These are phyloP conservation scores for Colletotrichum noveboracense DNA, from an alignment of 2,329 filamentous ascomycete genomes.

Conservation along the genomic window DNA sequence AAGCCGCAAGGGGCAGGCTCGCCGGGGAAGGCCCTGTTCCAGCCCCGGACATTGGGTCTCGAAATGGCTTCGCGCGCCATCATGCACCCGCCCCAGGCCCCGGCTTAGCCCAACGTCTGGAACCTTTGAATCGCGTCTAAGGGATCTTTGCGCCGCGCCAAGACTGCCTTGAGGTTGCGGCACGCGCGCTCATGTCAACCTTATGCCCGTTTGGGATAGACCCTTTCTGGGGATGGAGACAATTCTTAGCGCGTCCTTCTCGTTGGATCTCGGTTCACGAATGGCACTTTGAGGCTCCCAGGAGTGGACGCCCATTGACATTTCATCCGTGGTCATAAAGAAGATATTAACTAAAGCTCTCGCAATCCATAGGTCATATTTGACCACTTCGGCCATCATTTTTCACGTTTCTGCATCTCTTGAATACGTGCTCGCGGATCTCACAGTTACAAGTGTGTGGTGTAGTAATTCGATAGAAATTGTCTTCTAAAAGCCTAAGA, in stretches of 20 bases:
- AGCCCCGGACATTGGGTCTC: constrained; percentile 8
- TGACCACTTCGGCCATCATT: neutral
- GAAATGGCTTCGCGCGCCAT: neutral
- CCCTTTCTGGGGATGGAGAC: neutral
- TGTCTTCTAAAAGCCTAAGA: neutral
- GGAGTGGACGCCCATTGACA: neutral
- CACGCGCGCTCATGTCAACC: neutral
- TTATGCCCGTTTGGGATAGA: neutral
- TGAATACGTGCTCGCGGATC: neutral
- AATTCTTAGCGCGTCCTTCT: neutral
- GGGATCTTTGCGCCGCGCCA: constrained; percentile 6
- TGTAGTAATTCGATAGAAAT: fast-evolving
- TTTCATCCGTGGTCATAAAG: neutral
- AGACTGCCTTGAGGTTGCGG: neutral
- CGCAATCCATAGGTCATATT: neutral
- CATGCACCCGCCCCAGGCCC: neutral
- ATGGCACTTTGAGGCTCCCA: neutral
- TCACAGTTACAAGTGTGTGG: neutral
- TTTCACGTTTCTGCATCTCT: neutral
- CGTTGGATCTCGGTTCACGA: neutral
- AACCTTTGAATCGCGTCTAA: neutral
- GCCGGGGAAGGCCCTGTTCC: neutral
- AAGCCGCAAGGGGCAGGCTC: neutral
- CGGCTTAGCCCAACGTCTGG: neutral
- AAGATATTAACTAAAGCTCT: neutral